A percentile compares a stretch with the other conserved stretches of the same genome.
Evolutionary conservation across 306 rosid species (phyloP).

Genomic region (Citrullus colocynthis): DNA sequence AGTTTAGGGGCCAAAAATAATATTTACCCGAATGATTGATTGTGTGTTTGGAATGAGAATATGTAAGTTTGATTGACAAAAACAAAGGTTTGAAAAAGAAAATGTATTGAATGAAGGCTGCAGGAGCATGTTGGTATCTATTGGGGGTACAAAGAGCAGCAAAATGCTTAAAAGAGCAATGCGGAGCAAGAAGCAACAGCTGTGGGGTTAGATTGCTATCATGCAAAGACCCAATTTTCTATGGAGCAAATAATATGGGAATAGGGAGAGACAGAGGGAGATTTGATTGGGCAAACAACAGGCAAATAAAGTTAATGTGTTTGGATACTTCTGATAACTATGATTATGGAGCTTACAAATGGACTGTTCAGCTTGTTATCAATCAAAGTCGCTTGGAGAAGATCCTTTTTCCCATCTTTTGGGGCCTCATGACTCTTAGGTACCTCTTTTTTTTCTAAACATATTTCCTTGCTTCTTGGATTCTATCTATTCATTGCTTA

Average conservation of each 20-base stretch:
- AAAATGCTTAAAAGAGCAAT: constrained; percentile 58
- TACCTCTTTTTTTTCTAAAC: not conserved
- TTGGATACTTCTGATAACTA: constrained; percentile 41
- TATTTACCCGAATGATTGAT: no score
- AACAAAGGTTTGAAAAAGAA: no score
- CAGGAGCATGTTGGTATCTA: constrained; percentile 98
- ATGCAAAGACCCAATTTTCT: constrained; percentile 52
- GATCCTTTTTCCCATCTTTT: constrained; percentile 77
- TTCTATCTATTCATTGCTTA: no score
- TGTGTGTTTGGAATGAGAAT: no score
- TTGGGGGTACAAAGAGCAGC: constrained; percentile 75
- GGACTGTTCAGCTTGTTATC: constrained; percentile 81
- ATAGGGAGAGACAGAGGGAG: constrained; percentile 35
- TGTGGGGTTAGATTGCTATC: constrained; percentile 43
- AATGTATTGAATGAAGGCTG: constrained; percentile 20
- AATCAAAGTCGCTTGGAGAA: constrained; percentile 68
- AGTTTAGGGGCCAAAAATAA: no score
- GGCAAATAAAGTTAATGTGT: constrained; percentile 50
- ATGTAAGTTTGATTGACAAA: no score
- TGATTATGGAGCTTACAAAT: constrained; percentile 61
- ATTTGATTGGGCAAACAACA: constrained; percentile 54
- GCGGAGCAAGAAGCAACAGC: constrained; percentile 25
- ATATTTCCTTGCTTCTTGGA: no score
- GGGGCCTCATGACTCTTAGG: constrained; percentile 99
- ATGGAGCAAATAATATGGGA: constrained; percentile 30